These are phyloP conservation scores for Bruguiera sexangula DNA, from an alignment of 345 rosid genomes.

Conservation along the genomic window DNA sequence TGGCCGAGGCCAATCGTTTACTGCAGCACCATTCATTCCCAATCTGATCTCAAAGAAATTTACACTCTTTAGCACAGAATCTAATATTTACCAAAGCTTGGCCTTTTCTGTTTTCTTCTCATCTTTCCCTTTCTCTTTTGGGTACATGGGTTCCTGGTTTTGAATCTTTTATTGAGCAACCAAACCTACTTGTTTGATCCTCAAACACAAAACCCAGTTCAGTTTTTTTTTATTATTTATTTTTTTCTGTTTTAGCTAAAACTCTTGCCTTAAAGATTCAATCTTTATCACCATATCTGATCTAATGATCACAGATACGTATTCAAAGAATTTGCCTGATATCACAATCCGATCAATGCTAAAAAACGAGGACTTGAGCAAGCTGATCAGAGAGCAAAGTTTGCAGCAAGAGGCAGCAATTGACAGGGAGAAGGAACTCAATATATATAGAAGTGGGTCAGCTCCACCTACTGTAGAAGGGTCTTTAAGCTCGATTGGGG, in stretches of 20 bases:
- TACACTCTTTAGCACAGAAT: constrained; percentile 4
- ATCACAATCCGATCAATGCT: constrained; percentile 51
- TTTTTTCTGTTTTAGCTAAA: not conserved
- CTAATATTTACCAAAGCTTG: not conserved
- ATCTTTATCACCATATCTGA: not conserved
- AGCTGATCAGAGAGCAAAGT: constrained; percentile 51
- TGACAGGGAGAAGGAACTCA: constrained; percentile 71
- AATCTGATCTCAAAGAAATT: constrained; percentile 15
- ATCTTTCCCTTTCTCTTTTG: not conserved
- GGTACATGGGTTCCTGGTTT: constrained; percentile 12
- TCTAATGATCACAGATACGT: constrained; percentile 31
- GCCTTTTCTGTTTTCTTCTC: not conserved
- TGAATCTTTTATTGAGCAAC: constrained; percentile 10
- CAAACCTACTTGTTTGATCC: constrained; percentile 1
- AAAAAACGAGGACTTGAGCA: constrained; percentile 45
- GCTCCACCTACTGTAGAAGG: constrained; percentile 97
- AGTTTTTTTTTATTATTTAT: not conserved
- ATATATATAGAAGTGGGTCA: constrained; percentile 77
- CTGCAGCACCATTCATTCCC: constrained; percentile 12
- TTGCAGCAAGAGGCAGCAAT: constrained; percentile 31
- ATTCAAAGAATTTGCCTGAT: constrained; percentile 50
- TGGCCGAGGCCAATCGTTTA: constrained; percentile 25
- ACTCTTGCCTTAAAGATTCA: constrained; percentile 8
- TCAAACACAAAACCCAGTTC: constrained; percentile 1
- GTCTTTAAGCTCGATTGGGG: constrained; percentile 64